Conservation (phyloP, 352 stramenopile species). For the Phytophthora constricta region DNA sequence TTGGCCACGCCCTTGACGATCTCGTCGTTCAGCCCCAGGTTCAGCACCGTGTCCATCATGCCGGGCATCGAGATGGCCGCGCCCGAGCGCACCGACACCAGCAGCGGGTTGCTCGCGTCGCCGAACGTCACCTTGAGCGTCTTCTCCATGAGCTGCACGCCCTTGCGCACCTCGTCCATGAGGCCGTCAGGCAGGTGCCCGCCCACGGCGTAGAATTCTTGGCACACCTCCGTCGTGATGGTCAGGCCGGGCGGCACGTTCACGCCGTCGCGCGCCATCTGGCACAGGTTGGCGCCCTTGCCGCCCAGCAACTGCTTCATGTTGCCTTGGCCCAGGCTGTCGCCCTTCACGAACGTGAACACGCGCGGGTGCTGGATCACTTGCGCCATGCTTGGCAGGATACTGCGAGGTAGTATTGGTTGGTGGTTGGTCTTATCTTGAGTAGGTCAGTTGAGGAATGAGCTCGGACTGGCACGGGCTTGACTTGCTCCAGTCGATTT, state of each 20-base stretch:
- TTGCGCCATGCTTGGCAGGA: slow-evolving; percentile 27
- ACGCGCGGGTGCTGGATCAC: slow-evolving; percentile 28
- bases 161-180: slow-evolving; percentile 25
- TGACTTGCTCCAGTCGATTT: not conserved
- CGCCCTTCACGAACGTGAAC: slow-evolving; percentile 40
- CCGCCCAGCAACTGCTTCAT: slow-evolving; percentile 38
- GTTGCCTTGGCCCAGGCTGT: slow-evolving; percentile 32
- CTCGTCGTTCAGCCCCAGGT: slow-evolving; percentile 33
- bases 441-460: slow-evolving; percentile 36
- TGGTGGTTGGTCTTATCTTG: slow-evolving; percentile 24
- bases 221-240: slow-evolving; percentile 37
- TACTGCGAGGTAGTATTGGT: slow-evolving; percentile 7
- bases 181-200: slow-evolving; percentile 26
- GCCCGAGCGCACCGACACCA: slow-evolving; percentile 32
- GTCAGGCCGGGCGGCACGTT: slow-evolving; percentile 35
- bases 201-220: slow-evolving; percentile 41
- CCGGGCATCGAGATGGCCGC: slow-evolving; percentile 34
- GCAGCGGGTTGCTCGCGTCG: slow-evolving; percentile 29
- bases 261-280: slow-evolving; percentile 37
- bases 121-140: slow-evolving; percentile 30
- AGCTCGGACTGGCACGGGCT: slow-evolving; percentile 1
- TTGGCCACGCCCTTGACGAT: slow-evolving; percentile 31
- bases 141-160: slow-evolving; percentile 35
- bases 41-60: slow-evolving; percentile 39
- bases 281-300: slow-evolving; percentile 39